Base-by-base conservation (phyloP, 2,329 filamentous ascomycete genomes). In the Aspergillus udagawae region DNA sequence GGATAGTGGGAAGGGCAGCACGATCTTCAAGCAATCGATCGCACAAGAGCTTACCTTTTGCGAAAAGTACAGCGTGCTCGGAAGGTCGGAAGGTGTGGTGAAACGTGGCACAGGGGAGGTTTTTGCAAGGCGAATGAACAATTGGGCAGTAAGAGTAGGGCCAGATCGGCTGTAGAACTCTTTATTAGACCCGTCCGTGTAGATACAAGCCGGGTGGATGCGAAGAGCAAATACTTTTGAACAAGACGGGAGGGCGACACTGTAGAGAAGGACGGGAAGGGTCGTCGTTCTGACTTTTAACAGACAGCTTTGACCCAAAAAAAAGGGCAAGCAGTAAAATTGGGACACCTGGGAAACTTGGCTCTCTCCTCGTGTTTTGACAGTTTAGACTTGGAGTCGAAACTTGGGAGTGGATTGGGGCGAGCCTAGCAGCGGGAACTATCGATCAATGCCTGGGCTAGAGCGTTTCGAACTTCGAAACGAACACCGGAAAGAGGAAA, bases 91-190 rank as follows among this genome's bases (percentile, higher is more conserved):
- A 56, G 52, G 57, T 48, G 54, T 58, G 54, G 60, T 54, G 60
- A 58, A 64, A 64, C 62, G 62, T 64, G 61, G 62, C 62, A 64
- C 59, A 38, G 14, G 32, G 42, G 56, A 62, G 61, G 62, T 57
- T 53, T 32, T 35, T 35, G 32, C 32, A 17, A 32, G 29, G 29
- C 29, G 29, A 32, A 42, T 49, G 51, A 63, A 63, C 62, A 64
- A 63, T 64, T 63, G 61, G 62, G 57, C 55, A 63, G 59, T 55
- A 58, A 58, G 52, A 54, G 60, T 60, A 63, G 60, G 60, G 60
- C 57, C 42, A 45, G 20, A 23, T 23, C 42, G 14, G 42, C 3
- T 23, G 42, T 45, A 45, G n/a, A 44, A 45, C 42, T 45, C 20
- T n/a, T 17, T 38, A 17, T 17, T 14, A 35, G 32, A 35, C 32